Conservation (phyloP, 352 stramenopile genomes). For the Phytophthora fragariaefolia region DNA sequence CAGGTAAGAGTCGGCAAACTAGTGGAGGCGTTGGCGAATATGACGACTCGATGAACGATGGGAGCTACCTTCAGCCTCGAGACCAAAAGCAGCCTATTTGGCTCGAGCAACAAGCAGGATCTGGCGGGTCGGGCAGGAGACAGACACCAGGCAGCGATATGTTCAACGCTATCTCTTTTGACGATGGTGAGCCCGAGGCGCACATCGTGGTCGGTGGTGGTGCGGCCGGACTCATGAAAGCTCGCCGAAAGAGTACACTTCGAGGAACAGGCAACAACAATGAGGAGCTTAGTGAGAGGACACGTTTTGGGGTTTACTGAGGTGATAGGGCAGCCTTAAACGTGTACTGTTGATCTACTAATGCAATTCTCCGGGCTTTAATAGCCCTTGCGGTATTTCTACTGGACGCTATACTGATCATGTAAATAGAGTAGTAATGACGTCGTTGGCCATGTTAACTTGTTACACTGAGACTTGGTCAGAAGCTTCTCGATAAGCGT, state of each 20-base stretch:
- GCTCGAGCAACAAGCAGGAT: conserved; percentile 43
- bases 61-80: conserved; percentile 34
- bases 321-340: background rate
- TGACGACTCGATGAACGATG: conserved; percentile 49
- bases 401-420: too few species aligned
- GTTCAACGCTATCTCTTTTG: conserved; percentile 28
- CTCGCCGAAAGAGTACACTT: conserved; percentile 61
- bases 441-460: too few species aligned
- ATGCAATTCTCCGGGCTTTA: conserved; percentile 18
- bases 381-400: too few species aligned
- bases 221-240: conserved; percentile 71
- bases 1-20: conserved; percentile 56
- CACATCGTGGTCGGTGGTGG: conserved; percentile 52
- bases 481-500: too few species aligned
- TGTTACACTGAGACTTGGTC: too few species aligned
- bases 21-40: conserved; percentile 25
- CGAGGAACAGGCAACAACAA: conserved; percentile 56
- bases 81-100: conserved; percentile 59
- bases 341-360: background rate
- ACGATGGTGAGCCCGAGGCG: conserved; percentile 39
- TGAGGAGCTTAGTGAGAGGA: conserved; percentile 28
- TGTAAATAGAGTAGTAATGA: too few species aligned
- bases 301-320: conserved; percentile 30
- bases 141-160: conserved; percentile 8
- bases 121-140: conserved; percentile 32